phyloP scores from a whole-genome alignment of 768 basidiomycete genomes.

The Boletus fagicola region DNA sequence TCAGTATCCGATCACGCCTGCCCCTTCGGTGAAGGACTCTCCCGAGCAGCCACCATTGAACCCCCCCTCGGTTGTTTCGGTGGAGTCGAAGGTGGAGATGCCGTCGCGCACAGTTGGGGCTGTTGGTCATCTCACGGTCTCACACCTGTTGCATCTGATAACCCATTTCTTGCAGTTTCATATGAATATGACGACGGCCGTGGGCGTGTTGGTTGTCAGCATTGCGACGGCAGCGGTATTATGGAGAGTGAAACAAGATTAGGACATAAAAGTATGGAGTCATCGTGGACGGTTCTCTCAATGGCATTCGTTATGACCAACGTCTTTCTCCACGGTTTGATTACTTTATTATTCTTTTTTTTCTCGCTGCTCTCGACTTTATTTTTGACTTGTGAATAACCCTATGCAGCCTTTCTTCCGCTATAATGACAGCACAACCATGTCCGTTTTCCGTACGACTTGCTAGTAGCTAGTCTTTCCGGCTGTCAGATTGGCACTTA shows the following conservation, averaged over 20 bases:
- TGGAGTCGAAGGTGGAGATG: slow-evolving; percentile 20
- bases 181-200: slow-evolving; percentile 44
- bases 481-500: too few relatives aligned
- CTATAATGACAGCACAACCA: slow-evolving; percentile 19
- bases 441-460: not conserved
- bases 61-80: slow-evolving; percentile 1
- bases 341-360: slow-evolving; percentile 31
- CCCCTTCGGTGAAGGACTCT: slow-evolving; percentile 31
- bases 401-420: slow-evolving; percentile 21
- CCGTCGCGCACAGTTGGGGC: slow-evolving; percentile 22
- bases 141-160: slow-evolving; percentile 14
- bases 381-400: slow-evolving; percentile 27
- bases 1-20: slow-evolving; percentile 33
- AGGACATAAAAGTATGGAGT: slow-evolving; percentile 16
- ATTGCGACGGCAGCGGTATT: slow-evolving; percentile 71
- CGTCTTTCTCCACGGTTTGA: slow-evolving; percentile 15
- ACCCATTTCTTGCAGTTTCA: slow-evolving; percentile 29
- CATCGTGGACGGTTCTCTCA: slow-evolving; percentile 16
- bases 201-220: slow-evolving; percentile 63
- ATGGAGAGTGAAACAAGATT: slow-evolving; percentile 61
- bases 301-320: slow-evolving; percentile 17
- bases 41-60: slow-evolving; percentile 23
- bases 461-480: too few relatives aligned
- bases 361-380: slow-evolving; percentile 14
- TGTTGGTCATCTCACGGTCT: slow-evolving; percentile 30